phyloP scores from a whole-genome alignment of 202 grass and related monocot genomes.

The Zoysia matrella region DNA sequence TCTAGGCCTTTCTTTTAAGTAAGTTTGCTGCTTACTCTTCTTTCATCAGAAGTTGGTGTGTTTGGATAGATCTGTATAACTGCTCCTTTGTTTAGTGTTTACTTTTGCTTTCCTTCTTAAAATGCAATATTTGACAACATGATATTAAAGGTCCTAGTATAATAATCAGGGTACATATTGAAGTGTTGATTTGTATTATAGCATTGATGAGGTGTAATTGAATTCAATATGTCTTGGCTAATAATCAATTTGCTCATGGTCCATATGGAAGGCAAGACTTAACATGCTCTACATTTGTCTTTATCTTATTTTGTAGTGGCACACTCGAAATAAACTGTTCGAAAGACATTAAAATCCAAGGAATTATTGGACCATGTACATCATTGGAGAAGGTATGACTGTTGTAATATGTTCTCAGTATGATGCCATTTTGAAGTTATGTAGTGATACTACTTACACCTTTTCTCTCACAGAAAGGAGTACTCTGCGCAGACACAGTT shows the following conservation, averaged over 20 bases:
- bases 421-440: neutral
- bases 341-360: constrained; percentile 98
- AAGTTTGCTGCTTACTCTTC: constrained; percentile 46
- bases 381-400: constrained; percentile 93
- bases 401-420: constrained; percentile 26
- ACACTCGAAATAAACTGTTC: constrained; percentile 97
- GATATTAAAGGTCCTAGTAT: neutral
- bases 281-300: constrained; percentile 34
- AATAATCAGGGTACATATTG: neutral
- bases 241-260: neutral
- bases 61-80: constrained; percentile 20
- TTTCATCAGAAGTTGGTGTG: neutral
- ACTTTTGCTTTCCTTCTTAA: neutral
- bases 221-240: neutral
- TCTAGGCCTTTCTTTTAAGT: constrained; percentile 98
- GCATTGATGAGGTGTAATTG: neutral
- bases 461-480: constrained; percentile 72
- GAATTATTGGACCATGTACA: constrained; percentile 94
- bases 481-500: constrained; percentile 82
- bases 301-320: constrained; percentile 63
- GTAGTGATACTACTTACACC: neutral
- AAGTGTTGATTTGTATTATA: neutral
- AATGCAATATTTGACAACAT: neutral
- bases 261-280: neutral
- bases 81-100: neutral